phyloP scores from a whole-genome alignment of 1,284 basidiomycete genomes.

The Puccinia sorghi region DNA sequence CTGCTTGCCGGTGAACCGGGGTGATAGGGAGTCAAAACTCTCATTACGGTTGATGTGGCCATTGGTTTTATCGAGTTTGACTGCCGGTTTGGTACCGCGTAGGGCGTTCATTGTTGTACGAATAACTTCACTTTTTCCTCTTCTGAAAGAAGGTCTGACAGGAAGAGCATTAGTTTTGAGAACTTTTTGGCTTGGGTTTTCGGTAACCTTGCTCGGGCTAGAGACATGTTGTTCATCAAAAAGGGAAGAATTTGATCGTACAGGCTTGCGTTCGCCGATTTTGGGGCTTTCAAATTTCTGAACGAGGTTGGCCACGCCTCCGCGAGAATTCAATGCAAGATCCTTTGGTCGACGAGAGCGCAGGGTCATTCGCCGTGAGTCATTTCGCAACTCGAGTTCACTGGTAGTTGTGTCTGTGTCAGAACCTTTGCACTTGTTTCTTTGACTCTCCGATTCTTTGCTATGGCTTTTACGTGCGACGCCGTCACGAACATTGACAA shows the following conservation, averaged over 20 bases:
- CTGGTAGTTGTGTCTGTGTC: constrained; percentile 46
- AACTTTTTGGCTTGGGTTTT: constrained; percentile 1
- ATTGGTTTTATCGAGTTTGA: neutral
- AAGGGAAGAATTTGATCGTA: neutral
- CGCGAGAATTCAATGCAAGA: constrained; percentile 21
- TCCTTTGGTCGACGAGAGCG: constrained; percentile 37
- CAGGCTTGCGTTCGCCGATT: constrained; percentile 5
- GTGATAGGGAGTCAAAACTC: constrained; percentile 27
- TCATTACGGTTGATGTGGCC: constrained; percentile 8
- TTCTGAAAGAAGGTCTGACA: constrained; percentile 38
- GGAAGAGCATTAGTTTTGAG: constrained; percentile 24
- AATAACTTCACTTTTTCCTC: constrained; percentile 48
- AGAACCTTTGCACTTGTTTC: constrained; percentile 23
- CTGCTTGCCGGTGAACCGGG: neutral
- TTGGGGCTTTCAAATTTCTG: constrained; percentile 48
- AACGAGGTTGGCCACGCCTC: constrained; percentile 46
- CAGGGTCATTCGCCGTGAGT: constrained; percentile 37
- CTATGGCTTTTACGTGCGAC: neutral
- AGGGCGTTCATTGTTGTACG: constrained; percentile 27
- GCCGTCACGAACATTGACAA: constrained; percentile 33
- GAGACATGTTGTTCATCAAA: neutral
- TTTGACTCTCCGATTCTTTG: constrained; percentile 12
- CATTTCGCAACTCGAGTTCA: constrained; percentile 32
- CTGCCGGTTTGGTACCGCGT: constrained; percentile 38
- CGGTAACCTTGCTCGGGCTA: neutral